Conservation (phyloP, 129 eudicot species). For the Lactuca sativa region DNA sequence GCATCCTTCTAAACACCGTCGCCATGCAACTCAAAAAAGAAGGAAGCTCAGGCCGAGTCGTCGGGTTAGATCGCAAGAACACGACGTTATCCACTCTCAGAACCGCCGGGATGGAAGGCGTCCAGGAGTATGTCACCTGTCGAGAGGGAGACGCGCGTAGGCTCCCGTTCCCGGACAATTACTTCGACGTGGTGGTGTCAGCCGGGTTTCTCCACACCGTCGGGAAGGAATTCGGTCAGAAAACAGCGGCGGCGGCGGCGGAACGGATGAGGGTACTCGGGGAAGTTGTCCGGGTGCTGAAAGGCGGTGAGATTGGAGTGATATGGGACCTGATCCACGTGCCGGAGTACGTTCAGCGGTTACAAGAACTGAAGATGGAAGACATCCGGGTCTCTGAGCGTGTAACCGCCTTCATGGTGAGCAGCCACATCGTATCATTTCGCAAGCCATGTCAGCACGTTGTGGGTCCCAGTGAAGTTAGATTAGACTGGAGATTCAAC, state of each 20-base stretch:
- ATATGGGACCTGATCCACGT: conserved; percentile 91
- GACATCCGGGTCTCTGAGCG: conserved; percentile 81
- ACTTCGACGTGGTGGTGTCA: conserved; percentile 96
- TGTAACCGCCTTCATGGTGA: conserved; percentile 90
- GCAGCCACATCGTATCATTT: conserved; percentile 83
- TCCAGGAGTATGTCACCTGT: conserved; percentile 86
- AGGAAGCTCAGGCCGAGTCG: conserved; percentile 83
- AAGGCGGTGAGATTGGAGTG: conserved; percentile 77
- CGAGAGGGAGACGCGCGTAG: conserved; percentile 75
- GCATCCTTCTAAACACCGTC: conserved; percentile 78
- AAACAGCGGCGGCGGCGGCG: conserved; percentile 82
- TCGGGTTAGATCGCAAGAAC: conserved; percentile 53
- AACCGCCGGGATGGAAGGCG: conserved; percentile 75
- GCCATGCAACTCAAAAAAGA: conserved; percentile 80
- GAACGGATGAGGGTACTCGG: conserved; percentile 84
- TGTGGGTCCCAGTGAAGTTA: conserved; percentile 78
- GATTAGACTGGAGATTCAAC: conserved; percentile 89
- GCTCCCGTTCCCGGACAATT: conserved; percentile 72
- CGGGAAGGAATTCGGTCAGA: conserved; percentile 78
- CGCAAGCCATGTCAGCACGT: conserved; percentile 86
- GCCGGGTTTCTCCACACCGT: conserved; percentile 73
- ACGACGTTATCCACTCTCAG: conserved; percentile 54
- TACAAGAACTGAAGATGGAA: conserved; percentile 84
- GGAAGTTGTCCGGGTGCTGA: conserved; percentile 83
- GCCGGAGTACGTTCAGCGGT: conserved; percentile 76